Evolutionary conservation across 208 protist species (phyloP).

Genomic region (Crithidia bombi): DNA sequence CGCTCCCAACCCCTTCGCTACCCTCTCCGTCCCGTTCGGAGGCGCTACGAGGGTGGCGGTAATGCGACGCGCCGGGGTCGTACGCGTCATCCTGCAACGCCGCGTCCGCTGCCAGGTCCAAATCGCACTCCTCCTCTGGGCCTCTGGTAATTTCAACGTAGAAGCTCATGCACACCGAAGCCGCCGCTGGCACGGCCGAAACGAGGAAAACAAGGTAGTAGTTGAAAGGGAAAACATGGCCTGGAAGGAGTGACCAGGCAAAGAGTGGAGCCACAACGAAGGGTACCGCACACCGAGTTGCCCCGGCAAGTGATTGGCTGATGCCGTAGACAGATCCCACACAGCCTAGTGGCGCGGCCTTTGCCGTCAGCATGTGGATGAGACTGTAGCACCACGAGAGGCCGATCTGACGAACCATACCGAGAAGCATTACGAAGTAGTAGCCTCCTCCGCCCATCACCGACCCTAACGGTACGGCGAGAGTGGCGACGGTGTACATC

Average conservation of each 20-base stretch:
- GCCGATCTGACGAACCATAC: slow-evolving; percentile 37
- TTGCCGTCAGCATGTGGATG: slow-evolving; percentile 51
- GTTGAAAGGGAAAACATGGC: slow-evolving; percentile 54
- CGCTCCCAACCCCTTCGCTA: slow-evolving; percentile 4
- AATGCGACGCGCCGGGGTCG: background rate
- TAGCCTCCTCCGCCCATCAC: slow-evolving; percentile 18
- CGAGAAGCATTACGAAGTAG: slow-evolving; percentile 47
- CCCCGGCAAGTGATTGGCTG: slow-evolving; percentile 47
- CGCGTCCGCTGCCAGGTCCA: background rate
- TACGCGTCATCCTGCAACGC: slow-evolving; percentile 4
- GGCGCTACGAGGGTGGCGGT: background rate
- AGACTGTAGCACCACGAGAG: slow-evolving; percentile 51
- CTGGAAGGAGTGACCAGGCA: slow-evolving; percentile 53
- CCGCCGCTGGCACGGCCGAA: slow-evolving; percentile 16
- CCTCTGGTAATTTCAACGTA: slow-evolving; percentile 14
- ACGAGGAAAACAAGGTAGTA: slow-evolving; percentile 65
- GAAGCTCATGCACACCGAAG: slow-evolving; percentile 25
- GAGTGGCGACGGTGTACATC: slow-evolving; percentile 19
- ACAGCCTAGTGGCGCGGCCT: slow-evolving; percentile 43
- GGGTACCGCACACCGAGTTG: slow-evolving; percentile 61
- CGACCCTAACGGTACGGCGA: slow-evolving; percentile 29
- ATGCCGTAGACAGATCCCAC: slow-evolving; percentile 61
- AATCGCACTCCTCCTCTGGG: slow-evolving; percentile 13
- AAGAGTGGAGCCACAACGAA: slow-evolving; percentile 50
- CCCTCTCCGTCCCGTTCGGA: background rate